A percentile compares a stretch with the other conserved stretches of the same genome.
Evolutionary conservation across 768 basidiomycete species (phyloP).

Genomic region (Mycena sanguinolenta): DNA sequence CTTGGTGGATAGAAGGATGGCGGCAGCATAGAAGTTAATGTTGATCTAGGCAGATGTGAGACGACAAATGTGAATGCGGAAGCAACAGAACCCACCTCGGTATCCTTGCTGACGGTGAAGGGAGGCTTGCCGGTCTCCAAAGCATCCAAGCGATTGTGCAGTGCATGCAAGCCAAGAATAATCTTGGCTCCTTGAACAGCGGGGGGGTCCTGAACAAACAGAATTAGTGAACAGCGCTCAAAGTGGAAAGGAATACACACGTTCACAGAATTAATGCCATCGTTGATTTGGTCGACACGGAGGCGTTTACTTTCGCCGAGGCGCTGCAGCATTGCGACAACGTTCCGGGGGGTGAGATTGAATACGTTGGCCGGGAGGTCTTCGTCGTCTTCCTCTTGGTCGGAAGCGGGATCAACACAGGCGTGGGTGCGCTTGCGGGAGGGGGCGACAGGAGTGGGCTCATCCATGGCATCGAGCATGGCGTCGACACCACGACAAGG

Average conservation of each 20-base stretch:
- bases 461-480: constrained; percentile 4
- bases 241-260: not conserved
- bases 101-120: not conserved
- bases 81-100: not conserved
- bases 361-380: not conserved
- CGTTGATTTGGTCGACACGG: constrained; percentile 13
- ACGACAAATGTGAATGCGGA: not conserved
- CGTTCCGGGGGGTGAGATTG: not conserved
- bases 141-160: constrained; percentile 3
- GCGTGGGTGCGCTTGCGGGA: not conserved
- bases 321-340: not conserved
- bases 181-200: constrained; percentile 4
- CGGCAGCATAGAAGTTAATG: constrained; percentile 1
- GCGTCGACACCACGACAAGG: not conserved
- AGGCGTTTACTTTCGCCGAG: not conserved
- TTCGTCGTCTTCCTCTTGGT: not conserved
- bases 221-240: not conserved
- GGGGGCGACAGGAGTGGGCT: not conserved
- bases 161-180: not conserved
- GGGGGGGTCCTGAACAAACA: not conserved
- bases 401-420: not conserved
- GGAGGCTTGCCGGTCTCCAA: not conserved
- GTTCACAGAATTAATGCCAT: not conserved
- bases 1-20: constrained; percentile 9
- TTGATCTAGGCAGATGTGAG: not conserved